Conservation (phyloP, 495 filamentous ascomycete genomes). For the Penicillium pulvis region DNA sequence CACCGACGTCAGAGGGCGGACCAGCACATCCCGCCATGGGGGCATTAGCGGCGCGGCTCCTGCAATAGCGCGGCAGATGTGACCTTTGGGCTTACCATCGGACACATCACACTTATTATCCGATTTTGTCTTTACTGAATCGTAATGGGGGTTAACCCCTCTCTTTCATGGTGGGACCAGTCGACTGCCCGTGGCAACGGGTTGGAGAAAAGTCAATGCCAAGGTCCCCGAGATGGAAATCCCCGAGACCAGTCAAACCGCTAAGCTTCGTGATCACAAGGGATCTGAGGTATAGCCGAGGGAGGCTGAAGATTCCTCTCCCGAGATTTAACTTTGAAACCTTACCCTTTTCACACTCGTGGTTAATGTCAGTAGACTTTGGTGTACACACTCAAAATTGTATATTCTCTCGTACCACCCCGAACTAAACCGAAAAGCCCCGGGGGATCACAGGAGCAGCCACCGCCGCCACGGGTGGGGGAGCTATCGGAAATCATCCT, state of each 20-base stretch:
- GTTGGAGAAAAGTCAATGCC: conserved; percentile 1
- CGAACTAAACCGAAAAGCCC: neutral
- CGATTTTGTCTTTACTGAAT: too few species aligned
- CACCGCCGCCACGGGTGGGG: conserved; percentile 18
- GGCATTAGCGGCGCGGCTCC: conserved; percentile 33
- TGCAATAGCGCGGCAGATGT: conserved; percentile 33
- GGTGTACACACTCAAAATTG: neutral
- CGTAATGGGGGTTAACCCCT: neutral
- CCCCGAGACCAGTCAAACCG: conserved; percentile 4
- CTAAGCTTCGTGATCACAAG: conserved; percentile 28
- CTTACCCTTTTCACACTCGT: conserved; percentile 2
- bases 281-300: conserved; percentile 21
- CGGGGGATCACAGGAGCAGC: conserved; percentile 11
- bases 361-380: neutral
- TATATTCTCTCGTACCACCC: neutral
- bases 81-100: conserved; percentile 19
- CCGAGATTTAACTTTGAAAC: conserved; percentile 14
- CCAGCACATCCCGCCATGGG: conserved; percentile 26
- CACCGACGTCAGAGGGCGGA: conserved; percentile 37
- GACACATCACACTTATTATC: conserved; percentile 29
- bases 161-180: neutral
- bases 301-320: conserved; percentile 24
- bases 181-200: neutral
- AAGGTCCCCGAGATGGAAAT: conserved; percentile 8
- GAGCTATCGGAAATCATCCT: conserved; percentile 25